phyloP scores from a whole-genome alignment of 2,329 filamentous ascomycete genomes.

The Berkeleyomyces basicola region DNA sequence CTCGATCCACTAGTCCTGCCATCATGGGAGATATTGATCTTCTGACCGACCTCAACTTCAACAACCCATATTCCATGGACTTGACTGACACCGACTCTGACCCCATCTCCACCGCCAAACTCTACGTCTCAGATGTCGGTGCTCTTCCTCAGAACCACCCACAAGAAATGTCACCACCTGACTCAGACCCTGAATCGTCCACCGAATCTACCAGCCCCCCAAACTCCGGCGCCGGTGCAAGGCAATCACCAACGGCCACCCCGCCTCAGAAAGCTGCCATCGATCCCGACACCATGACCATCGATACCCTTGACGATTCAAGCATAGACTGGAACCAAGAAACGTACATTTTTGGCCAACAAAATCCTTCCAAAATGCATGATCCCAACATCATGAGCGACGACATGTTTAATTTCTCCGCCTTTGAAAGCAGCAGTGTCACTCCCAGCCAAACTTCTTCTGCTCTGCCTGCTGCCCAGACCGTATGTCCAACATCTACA shows the following conservation, averaged over 20 bases:
- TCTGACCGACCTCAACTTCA: constrained; percentile 9
- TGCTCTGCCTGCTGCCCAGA: constrained; percentile 2
- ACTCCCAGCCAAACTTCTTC: neutral
- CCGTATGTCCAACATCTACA: constrained; percentile 4
- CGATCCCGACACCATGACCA: constrained; percentile 4
- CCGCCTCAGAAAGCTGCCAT: constrained; percentile 8
- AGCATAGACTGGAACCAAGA: constrained; percentile 7
- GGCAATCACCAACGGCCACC: constrained; percentile 11
- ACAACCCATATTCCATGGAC: constrained; percentile 10
- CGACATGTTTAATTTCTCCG: constrained; percentile 12
- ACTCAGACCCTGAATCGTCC: constrained; percentile 13
- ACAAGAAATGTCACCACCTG: constrained; percentile 12
- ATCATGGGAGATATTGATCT: constrained; percentile 12
- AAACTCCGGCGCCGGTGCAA: constrained; percentile 8
- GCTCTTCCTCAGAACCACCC: constrained; percentile 7
- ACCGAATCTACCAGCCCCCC: constrained; percentile 11
- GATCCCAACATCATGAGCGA: constrained; percentile 11
- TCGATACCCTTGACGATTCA: constrained; percentile 10
- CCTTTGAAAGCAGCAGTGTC: constrained; percentile 9
- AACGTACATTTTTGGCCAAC: constrained; percentile 9
- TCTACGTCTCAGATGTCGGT: constrained; percentile 8
- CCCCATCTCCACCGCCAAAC: constrained; percentile 4
- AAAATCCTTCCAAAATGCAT: constrained; percentile 5
- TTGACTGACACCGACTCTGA: constrained; percentile 1
- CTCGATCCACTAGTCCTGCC: constrained; percentile 10